Conservation (phyloP, 495 filamentous ascomycete species). For the Neurospora tetrasperma region DNA sequence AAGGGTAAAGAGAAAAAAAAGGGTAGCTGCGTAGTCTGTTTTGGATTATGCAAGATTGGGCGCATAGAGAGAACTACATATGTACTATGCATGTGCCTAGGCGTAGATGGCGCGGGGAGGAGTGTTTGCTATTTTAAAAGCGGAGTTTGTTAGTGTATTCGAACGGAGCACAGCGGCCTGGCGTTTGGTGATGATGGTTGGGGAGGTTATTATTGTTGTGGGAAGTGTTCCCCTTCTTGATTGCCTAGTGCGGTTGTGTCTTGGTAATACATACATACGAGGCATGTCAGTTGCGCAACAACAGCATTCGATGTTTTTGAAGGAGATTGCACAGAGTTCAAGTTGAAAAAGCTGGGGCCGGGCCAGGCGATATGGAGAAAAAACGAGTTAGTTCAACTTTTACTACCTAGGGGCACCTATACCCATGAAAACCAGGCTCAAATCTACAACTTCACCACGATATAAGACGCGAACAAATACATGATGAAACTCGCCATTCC, state of each 20-base stretch:
- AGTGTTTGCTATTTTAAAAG: background rate
- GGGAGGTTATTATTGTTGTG: too few species aligned
- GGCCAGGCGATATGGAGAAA: conserved; percentile 70
- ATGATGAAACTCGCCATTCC: too few species aligned
- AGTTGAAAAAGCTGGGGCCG: conserved; percentile 71
- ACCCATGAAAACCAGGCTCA: conserved; percentile 91
- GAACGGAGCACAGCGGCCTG: background rate
- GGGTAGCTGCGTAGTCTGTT: background rate
- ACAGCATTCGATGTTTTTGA: conserved; percentile 57
- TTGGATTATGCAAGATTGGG: background rate
- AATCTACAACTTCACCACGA: conserved; percentile 62
- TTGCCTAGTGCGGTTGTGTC: conserved; percentile 78
- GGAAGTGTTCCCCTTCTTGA: conserved; percentile 93
- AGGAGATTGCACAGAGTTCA: conserved; percentile 84
- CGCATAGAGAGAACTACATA: background rate
- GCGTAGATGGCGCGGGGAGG: background rate
- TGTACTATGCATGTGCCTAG: background rate
- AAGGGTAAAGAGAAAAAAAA: background rate
- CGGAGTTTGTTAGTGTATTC: background rate
- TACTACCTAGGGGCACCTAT: conserved; percentile 68
- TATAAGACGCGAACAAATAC: too few species aligned
- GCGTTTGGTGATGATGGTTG: background rate
- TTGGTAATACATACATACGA: conserved; percentile 71
- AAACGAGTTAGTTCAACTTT: conserved; percentile 89
- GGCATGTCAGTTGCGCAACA: conserved; percentile 85